Conservation (phyloP, 192 early-diverging fungal genomes). For the Coemansia sp. region DNA sequence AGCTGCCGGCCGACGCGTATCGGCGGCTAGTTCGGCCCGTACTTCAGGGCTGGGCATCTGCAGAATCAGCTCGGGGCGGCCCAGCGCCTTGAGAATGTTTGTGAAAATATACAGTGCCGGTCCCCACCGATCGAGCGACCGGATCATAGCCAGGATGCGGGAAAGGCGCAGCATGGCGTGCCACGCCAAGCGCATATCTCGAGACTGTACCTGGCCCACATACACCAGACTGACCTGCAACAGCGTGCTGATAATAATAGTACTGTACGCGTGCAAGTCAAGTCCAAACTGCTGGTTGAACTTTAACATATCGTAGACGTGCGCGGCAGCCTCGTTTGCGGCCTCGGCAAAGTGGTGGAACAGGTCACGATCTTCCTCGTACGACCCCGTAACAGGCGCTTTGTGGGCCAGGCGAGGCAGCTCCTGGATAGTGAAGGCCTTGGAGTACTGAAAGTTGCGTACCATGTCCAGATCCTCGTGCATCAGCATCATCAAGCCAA, state of each 20-base stretch:
- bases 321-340: slow-evolving; percentile 24
- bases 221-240: slow-evolving; percentile 50
- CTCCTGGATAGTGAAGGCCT: slow-evolving; percentile 30
- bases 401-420: slow-evolving; percentile 17
- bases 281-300: slow-evolving; percentile 51
- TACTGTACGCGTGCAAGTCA: slow-evolving; percentile 47
- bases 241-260: slow-evolving; percentile 41
- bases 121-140: slow-evolving; percentile 52
- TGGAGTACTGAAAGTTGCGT: slow-evolving; percentile 54
- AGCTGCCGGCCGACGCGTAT: slow-evolving; percentile 21
- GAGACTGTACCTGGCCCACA: slow-evolving; percentile 48
- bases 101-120: slow-evolving; percentile 54
- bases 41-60: slow-evolving; percentile 43
- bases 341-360: slow-evolving; percentile 24
- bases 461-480: slow-evolving; percentile 53
- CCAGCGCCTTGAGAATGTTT: slow-evolving; percentile 55
- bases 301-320: slow-evolving; percentile 48
- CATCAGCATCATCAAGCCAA: slow-evolving; percentile 48
- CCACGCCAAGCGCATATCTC: slow-evolving; percentile 39
- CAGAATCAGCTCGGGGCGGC: slow-evolving; percentile 43
- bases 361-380: slow-evolving; percentile 35
- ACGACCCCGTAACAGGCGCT: slow-evolving; percentile 17
- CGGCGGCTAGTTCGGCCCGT: slow-evolving; percentile 26
- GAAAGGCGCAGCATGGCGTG: slow-evolving; percentile 49
- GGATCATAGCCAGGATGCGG: slow-evolving; percentile 50